Base-by-base conservation (phyloP, 495 filamentous ascomycete genomes). In the Clavariopsis aquatica region DNA sequence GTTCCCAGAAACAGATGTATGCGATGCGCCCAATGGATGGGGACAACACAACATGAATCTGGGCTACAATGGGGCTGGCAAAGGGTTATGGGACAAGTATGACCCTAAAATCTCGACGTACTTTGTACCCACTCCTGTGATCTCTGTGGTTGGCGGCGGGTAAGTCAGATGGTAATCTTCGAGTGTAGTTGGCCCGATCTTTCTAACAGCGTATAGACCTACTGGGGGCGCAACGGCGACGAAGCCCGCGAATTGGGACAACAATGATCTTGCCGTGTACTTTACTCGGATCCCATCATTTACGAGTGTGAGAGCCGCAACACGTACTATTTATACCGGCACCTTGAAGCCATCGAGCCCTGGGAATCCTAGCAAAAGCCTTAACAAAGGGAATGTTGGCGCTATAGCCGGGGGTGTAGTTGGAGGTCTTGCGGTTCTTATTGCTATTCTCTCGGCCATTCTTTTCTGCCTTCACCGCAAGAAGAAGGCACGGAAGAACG, bases 21-120 rank as follows among this genome's bases (percentile, higher is more conserved):
- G 75, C 52, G 74, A 78, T 62, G 47, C 66, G 15, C 64, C 69
- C n/a, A 65, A 69, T 19, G 68, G 73, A 47, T 76, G 75, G 74
- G 73, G 75, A 13, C 73, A 73, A 3, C 76, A 81, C 58, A 80
- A 82, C 52, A 70, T 80, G 49, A 76, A 81, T 49, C 65, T 82
- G 4, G 79, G 78, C 22, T 74, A 75, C 29, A 60, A 75, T 27
- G 74, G 73, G n/a, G 71, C 75, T 8, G 57, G 68, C 8, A 65
- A 65, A 4, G 69, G 69, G 8, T 68, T 68, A 27, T 83, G 80
- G 79, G 75, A 74, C 58, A 61, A 65, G 13, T 79, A 77, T 52
- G 69, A 75, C 49, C 71, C 74, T 10, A 75, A 77, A 20, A 69
- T 75, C 10, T 73, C 72, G 27, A 63, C 69, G 17, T 82, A 83